phyloP scores from a whole-genome alignment of 2,329 filamentous ascomycete species.

The Colletotrichum lini region DNA sequence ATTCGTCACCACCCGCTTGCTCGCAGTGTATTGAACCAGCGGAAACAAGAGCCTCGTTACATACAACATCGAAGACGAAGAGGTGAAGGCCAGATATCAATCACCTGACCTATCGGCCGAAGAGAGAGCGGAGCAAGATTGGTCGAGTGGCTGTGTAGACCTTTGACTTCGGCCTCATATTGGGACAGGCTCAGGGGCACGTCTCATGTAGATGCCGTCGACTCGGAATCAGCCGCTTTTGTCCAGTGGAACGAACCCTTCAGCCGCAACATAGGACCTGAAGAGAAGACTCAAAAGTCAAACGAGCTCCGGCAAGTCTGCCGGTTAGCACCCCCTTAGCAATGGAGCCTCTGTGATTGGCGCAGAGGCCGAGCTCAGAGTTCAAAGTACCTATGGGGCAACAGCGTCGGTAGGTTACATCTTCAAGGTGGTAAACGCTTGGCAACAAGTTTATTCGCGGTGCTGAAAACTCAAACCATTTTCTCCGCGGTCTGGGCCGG shows the following conservation, averaged over 20 bases:
- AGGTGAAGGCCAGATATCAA: neutral
- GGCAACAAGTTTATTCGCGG: conserved; percentile 16
- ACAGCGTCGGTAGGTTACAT: no score
- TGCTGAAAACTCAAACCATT: neutral
- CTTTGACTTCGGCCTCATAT: neutral
- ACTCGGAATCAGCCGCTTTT: no score
- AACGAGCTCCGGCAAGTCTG: neutral
- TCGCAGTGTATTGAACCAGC: neutral
- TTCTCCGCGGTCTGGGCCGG: neutral
- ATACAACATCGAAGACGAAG: no score
- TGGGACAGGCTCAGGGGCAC: neutral
- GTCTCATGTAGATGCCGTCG: neutral
- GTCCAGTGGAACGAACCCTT: neutral
- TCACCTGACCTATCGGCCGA: no score
- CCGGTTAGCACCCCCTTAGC: neutral
- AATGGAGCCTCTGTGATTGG: neutral
- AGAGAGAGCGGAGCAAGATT: neutral
- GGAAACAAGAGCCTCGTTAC: no score
- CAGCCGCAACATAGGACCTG: neutral
- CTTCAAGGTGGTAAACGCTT: neutral
- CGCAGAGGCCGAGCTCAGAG: neutral
- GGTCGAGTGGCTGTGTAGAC: neutral
- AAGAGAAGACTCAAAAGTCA: neutral
- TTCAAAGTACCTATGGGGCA: neutral
- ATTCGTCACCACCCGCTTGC: neutral